Base-by-base conservation (phyloP, 306 rosid species). In the Citrullus colocynthis region DNA sequence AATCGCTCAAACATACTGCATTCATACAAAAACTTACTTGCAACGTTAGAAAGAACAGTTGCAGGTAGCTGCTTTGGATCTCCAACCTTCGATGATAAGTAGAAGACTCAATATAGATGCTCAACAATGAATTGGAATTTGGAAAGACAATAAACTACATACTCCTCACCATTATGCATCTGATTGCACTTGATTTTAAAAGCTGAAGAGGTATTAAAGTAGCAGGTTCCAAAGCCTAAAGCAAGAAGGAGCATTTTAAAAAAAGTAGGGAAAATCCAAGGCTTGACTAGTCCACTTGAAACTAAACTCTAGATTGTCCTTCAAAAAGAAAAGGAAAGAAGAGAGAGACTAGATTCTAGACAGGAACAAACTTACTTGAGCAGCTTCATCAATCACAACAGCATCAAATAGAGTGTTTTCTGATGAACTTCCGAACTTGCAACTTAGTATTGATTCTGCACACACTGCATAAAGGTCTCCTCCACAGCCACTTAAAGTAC, bases 41-140 rank as follows among this genome's bases (percentile, higher is more conserved):
- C 97, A 59, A 90, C 85, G 81, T 88, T 95, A 75, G 98, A 95
- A 63, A 95, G 90, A 56, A 95, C 96, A 30, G 98, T 92, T 78
- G 97, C 98, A 70, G 98, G 98, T 83, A 95, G 98, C 89, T 95
- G 98, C 91, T 95, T 95, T 52, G 98, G 98, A 80, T 95, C 98
- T 45, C 97, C 98, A 76, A 95, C 98, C 98, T 95, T 83, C 39
- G 80, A 65, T 73, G n/a, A 80, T 60, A 84, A 75, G 86, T 83
- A 62, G 73, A 64, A 44, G 83, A 64, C 12, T 84, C 80, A 89
- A 87, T 74, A 51, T 82, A 78, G 82, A 71, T 79, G 78, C 80
- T 79, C 60, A 70, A 59, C 60, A 60, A 52, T 9, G 78, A 54
- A 74, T 24, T 45, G 82, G 52, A 82, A 71, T 18, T 18, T 76